Evolutionary conservation across 345 rosid genomes (phyloP), one percentile per base, ranked within the genome.

Genomic region (Acer negundo): DNA sequence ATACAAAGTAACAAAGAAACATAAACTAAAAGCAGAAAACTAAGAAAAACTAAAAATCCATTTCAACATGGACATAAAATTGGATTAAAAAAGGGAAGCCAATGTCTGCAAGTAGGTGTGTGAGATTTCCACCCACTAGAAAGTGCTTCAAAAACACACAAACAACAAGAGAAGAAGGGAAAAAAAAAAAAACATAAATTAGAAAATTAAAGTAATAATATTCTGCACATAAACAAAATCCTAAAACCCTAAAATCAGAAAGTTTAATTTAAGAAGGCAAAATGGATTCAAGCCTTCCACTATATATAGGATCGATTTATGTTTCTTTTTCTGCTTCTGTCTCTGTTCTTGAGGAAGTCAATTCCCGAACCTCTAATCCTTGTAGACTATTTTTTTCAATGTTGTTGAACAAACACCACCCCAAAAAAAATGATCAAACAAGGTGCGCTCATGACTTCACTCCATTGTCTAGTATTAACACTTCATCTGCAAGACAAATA

Each of bases 371-470:
- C 98, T 79, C 85, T 73, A 80, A 71, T 80, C 86, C 82, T 80
- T 78, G 58, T 62, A 55, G 67, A 49, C 47, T 17, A 2, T 62
- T n/a, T 31, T 62, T n/a, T 31, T 13, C 24, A 47, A 49, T 46
- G 28, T 12, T 55, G 66, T 67, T 61, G 35, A 56, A 12, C 20
- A 20, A 38, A 38, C 65, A 16, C 35, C 72, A 9, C 16, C 75
- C 76, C 44, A 69, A 26, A 55, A 51, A 7, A 1, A 74, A 83
- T 85, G 86, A 86, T 72, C 89, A 77, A 88, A 75, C 63, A 80
- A 92, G 98, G 98, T 94, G 91, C 98, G 98, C 84, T 94, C 98
- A 92, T 89, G 97, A 93, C 97, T 93, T 81, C 88, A 81, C 84
- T 85, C 87, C 77, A 68, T 79, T 22, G 24, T 73, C 80, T 84